A percentile compares a stretch with the other conserved stretches of the same genome.
phyloP scores from a whole-genome alignment of 2,329 filamentous ascomycete genomes.

The Knufia fluminis region DNA sequence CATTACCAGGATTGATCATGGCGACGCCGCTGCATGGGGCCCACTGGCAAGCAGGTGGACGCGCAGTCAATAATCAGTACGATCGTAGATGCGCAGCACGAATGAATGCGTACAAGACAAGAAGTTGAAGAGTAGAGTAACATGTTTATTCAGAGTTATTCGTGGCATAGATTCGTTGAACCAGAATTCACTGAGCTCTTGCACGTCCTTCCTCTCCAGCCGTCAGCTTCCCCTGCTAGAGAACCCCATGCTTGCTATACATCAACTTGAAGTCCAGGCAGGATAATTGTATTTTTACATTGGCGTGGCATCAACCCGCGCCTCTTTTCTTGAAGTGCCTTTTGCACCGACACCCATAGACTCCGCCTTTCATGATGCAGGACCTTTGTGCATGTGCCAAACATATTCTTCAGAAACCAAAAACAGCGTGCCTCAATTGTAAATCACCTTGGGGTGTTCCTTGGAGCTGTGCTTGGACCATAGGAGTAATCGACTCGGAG shows the following conservation, averaged over 20 bases:
- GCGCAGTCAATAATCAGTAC: too few relatives aligned
- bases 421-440: not conserved
- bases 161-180: too few relatives aligned
- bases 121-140: too few relatives aligned
- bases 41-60: too few relatives aligned
- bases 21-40: too few relatives aligned
- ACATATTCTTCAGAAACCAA: not conserved
- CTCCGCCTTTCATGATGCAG: not conserved
- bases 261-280: not conserved
- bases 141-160: too few relatives aligned
- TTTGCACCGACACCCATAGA: not conserved
- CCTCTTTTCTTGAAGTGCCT: not conserved
- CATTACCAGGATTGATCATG: too few relatives aligned
- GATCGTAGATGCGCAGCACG: too few relatives aligned
- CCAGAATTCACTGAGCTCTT: too few relatives aligned
- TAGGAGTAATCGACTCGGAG: constrained; percentile 55
- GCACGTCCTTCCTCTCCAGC: too few relatives aligned
- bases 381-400: not conserved
- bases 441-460: constrained; percentile 12
- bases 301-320: not conserved
- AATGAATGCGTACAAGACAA: too few relatives aligned
- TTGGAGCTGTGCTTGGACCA: constrained; percentile 16
- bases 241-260: not conserved
- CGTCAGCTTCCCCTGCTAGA: too few relatives aligned
- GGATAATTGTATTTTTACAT: not conserved